Evolutionary conservation across 352 stramenopile species (phyloP).

Genomic region (Globisporangium heterothallicum): DNA sequence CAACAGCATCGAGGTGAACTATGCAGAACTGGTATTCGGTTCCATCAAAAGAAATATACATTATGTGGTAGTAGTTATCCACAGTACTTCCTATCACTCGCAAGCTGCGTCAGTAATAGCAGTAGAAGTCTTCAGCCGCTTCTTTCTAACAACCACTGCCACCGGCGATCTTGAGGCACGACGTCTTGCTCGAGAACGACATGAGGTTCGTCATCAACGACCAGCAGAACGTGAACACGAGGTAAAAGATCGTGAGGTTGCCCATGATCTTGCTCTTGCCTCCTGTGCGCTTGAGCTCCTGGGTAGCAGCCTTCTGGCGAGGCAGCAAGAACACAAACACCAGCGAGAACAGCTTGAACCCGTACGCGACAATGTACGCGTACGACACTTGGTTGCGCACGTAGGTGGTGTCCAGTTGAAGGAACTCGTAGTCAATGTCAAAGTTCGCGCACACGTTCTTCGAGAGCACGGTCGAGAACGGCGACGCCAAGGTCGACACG

Average conservation of each 20-base stretch:
- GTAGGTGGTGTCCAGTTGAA: conserved; percentile 10
- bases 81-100: neutral
- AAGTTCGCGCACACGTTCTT: conserved; percentile 14
- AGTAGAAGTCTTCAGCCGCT: neutral
- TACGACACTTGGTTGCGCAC: conserved; percentile 16
- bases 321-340: conserved; percentile 15
- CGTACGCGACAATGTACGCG: conserved; percentile 15
- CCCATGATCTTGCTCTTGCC: conserved; percentile 9
- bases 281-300: conserved; percentile 17
- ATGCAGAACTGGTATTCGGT: too few species aligned
- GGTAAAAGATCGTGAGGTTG: conserved; percentile 10
- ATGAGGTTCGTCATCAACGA: conserved; percentile 20
- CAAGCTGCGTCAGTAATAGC: too few species aligned
- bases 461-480: conserved; percentile 12
- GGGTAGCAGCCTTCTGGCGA: conserved; percentile 15
- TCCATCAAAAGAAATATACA: too few species aligned
- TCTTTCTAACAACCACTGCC: conserved; percentile 5
- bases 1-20: too few species aligned
- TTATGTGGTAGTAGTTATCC: too few species aligned
- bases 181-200: conserved; percentile 10
- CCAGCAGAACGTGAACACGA: conserved; percentile 13
- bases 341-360: conserved; percentile 15
- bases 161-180: conserved; percentile 11
- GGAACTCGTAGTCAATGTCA: conserved; percentile 11
- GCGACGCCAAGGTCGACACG: conserved; percentile 14